Evolutionary conservation across 768 basidiomycete species (phyloP).

Genomic region (Boletus patriciae): DNA sequence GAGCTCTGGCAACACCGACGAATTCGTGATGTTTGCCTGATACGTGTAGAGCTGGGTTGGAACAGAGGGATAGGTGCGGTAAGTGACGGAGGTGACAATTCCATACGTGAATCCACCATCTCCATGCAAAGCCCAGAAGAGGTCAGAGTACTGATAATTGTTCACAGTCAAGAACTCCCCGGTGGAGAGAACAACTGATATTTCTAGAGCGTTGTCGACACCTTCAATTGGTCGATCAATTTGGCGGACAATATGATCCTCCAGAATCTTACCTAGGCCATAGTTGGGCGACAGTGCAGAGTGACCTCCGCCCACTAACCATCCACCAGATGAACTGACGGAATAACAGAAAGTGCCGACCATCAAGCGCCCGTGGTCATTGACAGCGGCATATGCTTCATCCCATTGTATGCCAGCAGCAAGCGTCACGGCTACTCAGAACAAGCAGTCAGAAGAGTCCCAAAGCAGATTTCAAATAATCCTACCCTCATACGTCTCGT

Average conservation of each 20-base stretch:
- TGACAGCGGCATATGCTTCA: constrained; percentile 43
- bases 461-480: background rate
- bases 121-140: constrained; percentile 58
- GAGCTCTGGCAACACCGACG: constrained; percentile 32
- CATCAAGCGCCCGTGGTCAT: constrained; percentile 39
- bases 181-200: constrained; percentile 44
- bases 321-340: constrained; percentile 51
- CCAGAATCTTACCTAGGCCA: constrained; percentile 40
- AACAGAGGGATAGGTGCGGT: constrained; percentile 41
- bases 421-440: constrained; percentile 27
- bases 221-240: constrained; percentile 28
- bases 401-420: constrained; percentile 51
- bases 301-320: constrained; percentile 52
- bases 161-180: constrained; percentile 44
- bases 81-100: constrained; percentile 48
- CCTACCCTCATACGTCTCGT: constrained; percentile 26
- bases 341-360: constrained; percentile 46
- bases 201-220: constrained; percentile 50
- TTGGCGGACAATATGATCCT: background rate
- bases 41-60: constrained; percentile 36
- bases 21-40: constrained; percentile 34
- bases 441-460: constrained; percentile 15
- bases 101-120: constrained; percentile 53
- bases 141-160: constrained; percentile 41
- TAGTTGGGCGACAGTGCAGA: constrained; percentile 39